Conservation (phyloP, 164 flowering plant genomes). For the Vitis rotundifolia region DNA sequence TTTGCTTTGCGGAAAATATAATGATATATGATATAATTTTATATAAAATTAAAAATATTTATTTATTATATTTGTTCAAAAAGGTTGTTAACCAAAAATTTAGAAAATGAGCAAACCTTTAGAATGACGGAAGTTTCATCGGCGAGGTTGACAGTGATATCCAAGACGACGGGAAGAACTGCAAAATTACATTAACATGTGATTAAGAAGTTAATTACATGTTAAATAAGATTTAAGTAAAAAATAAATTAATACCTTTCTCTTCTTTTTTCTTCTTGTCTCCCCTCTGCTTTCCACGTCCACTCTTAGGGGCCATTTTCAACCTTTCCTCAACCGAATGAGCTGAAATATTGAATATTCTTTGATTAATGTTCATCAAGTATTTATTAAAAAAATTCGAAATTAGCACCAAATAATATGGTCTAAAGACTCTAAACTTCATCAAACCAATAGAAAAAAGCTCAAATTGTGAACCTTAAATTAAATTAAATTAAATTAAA, state of each 20-base stretch:
- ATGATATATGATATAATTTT: no score
- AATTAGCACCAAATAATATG: no score
- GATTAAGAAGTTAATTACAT: background rate
- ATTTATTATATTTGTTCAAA: background rate
- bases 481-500: background rate
- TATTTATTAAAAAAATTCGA: no score
- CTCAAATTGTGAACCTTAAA: background rate
- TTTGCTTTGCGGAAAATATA: no score
- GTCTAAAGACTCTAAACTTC: no score
- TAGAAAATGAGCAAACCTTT: constrained; percentile 53
- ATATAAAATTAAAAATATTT: no score
- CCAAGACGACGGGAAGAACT: constrained; percentile 90
- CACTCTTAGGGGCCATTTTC: constrained; percentile 83
- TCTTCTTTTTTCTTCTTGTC: constrained; percentile 99
- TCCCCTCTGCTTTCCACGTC: constrained; percentile 82
- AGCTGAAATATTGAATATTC: constrained; percentile 9
- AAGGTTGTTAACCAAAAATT: background rate
- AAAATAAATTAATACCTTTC: constrained; percentile 49
- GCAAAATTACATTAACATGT: constrained; percentile 15
- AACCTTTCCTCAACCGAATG: constrained; percentile 1
- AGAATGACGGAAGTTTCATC: constrained; percentile 69
- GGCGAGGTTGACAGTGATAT: constrained; percentile 82
- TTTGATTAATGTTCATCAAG: no score
- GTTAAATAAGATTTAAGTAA: background rate
- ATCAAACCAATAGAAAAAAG: no score